Conservation (phyloP, 2,329 filamentous ascomycete species). For the Helminthosporium solani region DNA sequence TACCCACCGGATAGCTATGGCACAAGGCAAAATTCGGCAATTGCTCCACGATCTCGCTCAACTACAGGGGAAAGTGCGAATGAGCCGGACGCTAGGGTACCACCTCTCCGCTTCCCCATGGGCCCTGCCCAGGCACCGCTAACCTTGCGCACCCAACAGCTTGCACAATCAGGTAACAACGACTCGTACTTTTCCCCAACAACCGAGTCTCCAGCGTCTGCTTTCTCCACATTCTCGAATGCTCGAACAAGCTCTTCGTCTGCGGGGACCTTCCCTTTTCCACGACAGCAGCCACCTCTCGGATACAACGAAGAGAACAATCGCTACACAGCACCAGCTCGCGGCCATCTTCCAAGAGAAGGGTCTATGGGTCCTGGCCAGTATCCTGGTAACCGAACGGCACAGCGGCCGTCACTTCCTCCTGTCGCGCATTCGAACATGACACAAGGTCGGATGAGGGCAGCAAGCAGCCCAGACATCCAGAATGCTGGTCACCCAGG, state of each 20-base stretch:
- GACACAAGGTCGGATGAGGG: slow-evolving; percentile 74
- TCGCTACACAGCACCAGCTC: slow-evolving; percentile 84
- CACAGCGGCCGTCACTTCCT: slow-evolving; percentile 76
- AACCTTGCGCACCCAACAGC: slow-evolving; percentile 66
- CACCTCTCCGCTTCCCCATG: slow-evolving; percentile 71
- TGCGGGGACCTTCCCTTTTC: slow-evolving; percentile 77
- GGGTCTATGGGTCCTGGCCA: slow-evolving; percentile 64
- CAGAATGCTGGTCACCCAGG: slow-evolving; percentile 65
- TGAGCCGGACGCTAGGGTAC: slow-evolving; percentile 53
- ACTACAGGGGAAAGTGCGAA: slow-evolving; percentile 68
- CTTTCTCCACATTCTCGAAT: slow-evolving; percentile 47
- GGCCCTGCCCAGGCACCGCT: slow-evolving; percentile 58
- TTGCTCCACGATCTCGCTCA: slow-evolving; percentile 70
- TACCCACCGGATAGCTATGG: slow-evolving; percentile 51
- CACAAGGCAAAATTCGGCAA: slow-evolving; percentile 69
- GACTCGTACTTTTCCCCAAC: slow-evolving; percentile 94
- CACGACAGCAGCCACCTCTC: slow-evolving; percentile 69
- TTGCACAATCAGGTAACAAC: slow-evolving; percentile 65
- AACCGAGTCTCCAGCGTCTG: slow-evolving; percentile 72
- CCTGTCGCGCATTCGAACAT: slow-evolving; percentile 56
- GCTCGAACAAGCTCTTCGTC: slow-evolving; percentile 70
- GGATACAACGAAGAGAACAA: slow-evolving; percentile 72
- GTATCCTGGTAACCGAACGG: slow-evolving; percentile 64
- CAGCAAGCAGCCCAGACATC: slow-evolving; percentile 94
- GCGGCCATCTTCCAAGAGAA: slow-evolving; percentile 72